Conservation (phyloP, 805 yeast genomes). For the Wilhelminamyces savonicus region DNA sequence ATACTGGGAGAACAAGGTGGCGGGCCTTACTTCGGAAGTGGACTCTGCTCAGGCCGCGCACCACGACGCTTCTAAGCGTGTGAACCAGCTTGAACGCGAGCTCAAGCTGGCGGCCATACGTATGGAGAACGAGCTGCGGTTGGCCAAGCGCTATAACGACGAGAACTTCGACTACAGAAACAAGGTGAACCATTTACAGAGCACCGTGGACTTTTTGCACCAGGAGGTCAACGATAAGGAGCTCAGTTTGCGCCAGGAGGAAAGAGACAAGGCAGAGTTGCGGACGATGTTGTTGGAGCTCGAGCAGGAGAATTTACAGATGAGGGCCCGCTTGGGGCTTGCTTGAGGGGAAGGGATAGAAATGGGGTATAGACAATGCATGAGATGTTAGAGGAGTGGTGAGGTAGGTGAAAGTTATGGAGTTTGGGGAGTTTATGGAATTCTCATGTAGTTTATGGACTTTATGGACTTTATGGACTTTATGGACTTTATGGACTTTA, state of each 20-base stretch:
- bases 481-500: too few species aligned
- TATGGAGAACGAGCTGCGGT: constrained; percentile 44
- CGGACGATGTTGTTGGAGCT: constrained; percentile 46
- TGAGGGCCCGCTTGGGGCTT: constrained; percentile 40
- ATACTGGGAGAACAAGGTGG: constrained; percentile 55
- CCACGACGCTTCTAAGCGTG: constrained; percentile 46
- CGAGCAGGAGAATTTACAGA: constrained; percentile 52
- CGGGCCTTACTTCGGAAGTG: constrained; percentile 45
- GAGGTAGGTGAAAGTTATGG: too few species aligned
- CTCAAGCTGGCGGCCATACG: constrained; percentile 49
- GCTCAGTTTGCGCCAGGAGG: constrained; percentile 38
- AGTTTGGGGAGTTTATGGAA: too few species aligned
- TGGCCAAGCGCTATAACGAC: constrained; percentile 47
- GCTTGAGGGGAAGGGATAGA: too few species aligned
- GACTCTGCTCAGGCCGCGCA: constrained; percentile 41
- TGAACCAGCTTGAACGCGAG: constrained; percentile 44
- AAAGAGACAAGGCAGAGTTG: constrained; percentile 51
- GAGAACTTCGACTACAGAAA: constrained; percentile 54
- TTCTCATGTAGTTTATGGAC: too few species aligned
- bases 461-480: too few species aligned
- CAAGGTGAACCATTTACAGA: constrained; percentile 37
- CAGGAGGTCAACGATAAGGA: constrained; percentile 37
- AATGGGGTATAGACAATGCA: too few species aligned
- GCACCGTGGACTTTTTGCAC: constrained; percentile 33
- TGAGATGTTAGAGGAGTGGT: too few species aligned